phyloP scores from a whole-genome alignment of 805 yeast genomes.

The Yarrowia keelungensis region DNA sequence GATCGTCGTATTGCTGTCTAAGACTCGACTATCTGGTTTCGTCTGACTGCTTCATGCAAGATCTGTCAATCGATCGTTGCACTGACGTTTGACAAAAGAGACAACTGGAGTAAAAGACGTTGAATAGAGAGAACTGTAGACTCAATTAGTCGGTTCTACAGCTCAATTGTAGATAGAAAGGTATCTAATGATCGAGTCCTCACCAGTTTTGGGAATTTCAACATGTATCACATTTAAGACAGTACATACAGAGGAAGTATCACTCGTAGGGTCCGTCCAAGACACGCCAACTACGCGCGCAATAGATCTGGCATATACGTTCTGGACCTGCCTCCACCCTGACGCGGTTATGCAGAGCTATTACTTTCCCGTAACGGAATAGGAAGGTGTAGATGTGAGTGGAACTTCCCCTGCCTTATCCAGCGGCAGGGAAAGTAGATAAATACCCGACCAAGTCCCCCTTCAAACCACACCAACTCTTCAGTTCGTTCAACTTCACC shows the following conservation, averaged over 20 bases:
- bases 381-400: slow-evolving; percentile 14
- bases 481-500: slow-evolving; percentile 16
- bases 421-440: neutral
- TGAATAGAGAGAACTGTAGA: neutral
- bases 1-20: slow-evolving; percentile 5
- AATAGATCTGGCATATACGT: neutral
- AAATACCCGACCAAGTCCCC: neutral
- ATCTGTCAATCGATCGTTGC: neutral
- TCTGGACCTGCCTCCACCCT: neutral
- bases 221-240: no score
- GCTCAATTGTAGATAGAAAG: neutral
- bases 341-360: neutral
- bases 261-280: no score
- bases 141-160: neutral
- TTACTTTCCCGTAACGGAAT: slow-evolving; percentile 20
- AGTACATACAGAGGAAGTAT: no score
- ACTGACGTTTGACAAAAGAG: slow-evolving; percentile 15
- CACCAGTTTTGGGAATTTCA: no score
- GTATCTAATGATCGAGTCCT: no score
- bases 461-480: slow-evolving; percentile 12
- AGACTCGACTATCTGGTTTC: neutral
- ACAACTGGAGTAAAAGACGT: neutral
- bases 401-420: neutral
- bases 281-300: neutral
- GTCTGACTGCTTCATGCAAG: neutral